Conservation (phyloP, 2,329 filamentous ascomycete genomes). For the Microcyclosporella mali region DNA sequence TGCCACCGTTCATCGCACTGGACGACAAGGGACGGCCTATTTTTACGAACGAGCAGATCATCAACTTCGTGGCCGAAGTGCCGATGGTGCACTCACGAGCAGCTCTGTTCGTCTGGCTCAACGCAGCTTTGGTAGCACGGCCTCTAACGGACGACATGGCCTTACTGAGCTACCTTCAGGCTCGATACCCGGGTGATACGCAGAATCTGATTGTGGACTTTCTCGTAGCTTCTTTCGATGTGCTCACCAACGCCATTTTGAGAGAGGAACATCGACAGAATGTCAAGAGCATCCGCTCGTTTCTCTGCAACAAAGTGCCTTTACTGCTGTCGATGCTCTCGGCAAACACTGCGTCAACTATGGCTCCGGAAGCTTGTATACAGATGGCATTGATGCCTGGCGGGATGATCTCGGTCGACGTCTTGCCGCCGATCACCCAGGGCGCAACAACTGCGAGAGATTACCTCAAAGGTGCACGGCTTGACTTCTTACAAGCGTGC, state of each 20-base stretch:
- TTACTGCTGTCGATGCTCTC: constrained; percentile 54
- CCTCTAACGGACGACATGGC: constrained; percentile 76
- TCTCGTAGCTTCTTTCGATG: constrained; percentile 81
- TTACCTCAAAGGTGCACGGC: constrained; percentile 60
- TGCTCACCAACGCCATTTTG: constrained; percentile 80
- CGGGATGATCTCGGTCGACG: constrained; percentile 55
- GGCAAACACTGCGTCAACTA: constrained; percentile 51
- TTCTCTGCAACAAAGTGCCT: constrained; percentile 70
- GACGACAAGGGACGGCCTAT: constrained; percentile 56
- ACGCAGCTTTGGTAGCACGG: constrained; percentile 71
- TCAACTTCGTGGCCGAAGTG: constrained; percentile 47
- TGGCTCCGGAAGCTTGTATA: constrained; percentile 59
- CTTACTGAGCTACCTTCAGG: constrained; percentile 73
- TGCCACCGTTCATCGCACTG: constrained; percentile 58
- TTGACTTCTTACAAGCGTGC: constrained; percentile 85
- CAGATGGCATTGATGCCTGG: constrained; percentile 56
- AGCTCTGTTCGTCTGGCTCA: constrained; percentile 79
- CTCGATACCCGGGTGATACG: constrained; percentile 77
- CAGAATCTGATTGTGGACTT: constrained; percentile 74
- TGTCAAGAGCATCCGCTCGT: constrained; percentile 73
- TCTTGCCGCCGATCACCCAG: constrained; percentile 58
- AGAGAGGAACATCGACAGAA: constrained; percentile 55
- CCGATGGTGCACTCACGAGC: constrained; percentile 69
- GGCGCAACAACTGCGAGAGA: constrained; percentile 50
- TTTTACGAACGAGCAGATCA: constrained; percentile 55